Evolutionary conservation across 176 grass and related monocot species (phyloP).

Genomic region (Metroxylon sagu): DNA sequence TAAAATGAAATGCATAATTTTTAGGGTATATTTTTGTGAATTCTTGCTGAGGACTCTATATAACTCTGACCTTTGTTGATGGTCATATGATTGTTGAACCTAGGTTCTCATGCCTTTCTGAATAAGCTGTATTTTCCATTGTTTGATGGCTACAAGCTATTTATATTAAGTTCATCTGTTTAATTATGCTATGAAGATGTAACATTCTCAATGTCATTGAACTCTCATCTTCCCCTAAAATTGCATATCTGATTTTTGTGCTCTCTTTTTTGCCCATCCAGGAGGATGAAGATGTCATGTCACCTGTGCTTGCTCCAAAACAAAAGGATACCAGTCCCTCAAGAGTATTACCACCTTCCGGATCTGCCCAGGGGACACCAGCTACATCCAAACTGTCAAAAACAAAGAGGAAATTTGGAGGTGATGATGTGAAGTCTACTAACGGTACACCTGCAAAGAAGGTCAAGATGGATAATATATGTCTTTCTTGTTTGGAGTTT

Average conservation of each 20-base stretch:
- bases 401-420: slow-evolving; percentile 69
- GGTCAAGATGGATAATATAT: slow-evolving; percentile 62
- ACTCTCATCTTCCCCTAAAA: too few species aligned
- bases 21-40: too few species aligned
- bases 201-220: too few species aligned
- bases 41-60: too few species aligned
- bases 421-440: slow-evolving; percentile 58
- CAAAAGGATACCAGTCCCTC: slow-evolving; percentile 57
- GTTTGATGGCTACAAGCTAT: too few species aligned
- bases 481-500: slow-evolving; percentile 12
- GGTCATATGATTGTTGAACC: too few species aligned
- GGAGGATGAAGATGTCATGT: slow-evolving; percentile 60
- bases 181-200: too few species aligned
- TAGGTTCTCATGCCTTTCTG: too few species aligned
- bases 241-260: not conserved
- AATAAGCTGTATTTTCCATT: too few species aligned
- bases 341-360: slow-evolving; percentile 37
- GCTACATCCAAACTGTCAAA: slow-evolving; percentile 68
- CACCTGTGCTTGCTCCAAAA: slow-evolving; percentile 75
- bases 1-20: too few species aligned
- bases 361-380: slow-evolving; percentile 39
- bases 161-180: too few species aligned
- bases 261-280: slow-evolving; percentile 26
- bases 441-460: slow-evolving; percentile 59
- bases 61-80: too few species aligned